Base-by-base conservation (phyloP, 441 rosid genomes). In the Erodium chrysanthum region DNA sequence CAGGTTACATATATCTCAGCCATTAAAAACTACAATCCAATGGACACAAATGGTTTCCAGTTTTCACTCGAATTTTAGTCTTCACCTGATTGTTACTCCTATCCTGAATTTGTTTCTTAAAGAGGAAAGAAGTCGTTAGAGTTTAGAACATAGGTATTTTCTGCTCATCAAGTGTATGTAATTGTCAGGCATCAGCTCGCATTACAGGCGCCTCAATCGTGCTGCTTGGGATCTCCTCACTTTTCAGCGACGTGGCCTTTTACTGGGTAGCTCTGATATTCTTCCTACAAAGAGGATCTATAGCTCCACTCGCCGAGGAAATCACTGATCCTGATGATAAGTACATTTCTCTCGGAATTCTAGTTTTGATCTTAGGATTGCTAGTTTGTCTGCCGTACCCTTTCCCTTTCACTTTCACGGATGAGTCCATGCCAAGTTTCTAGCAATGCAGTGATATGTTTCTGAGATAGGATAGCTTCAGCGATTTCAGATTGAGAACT, bases 351-450 rank as follows among this genome's bases (percentile, higher is more conserved):
- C 79, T 90, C 60, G 97, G 97, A 35, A 68, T 89, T 42, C 17
- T 82, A 35, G 90, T 88, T 79, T 79, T 88, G 76, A 52, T 86
- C 14, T 78, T 86, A 62, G 92, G 96, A 54, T 81, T 88, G 82
- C 81, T 90, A 74, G 88, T 86, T 60, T 90, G 96, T 80, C 80
- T 89, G 68, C 94, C 96, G n/a, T 85, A 85, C 70, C 97, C 96
- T 50, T 84, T 91, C 70, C 87, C 96, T 69, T 88, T 92, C 78
- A 71, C 82, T 29, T 10, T 40, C 48, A 9, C n/a, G 11, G 82
- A 74, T 40, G 86, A 82, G 65, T 74, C 72, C 73, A 52, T 82
- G 67, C 25, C 80, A 35, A 75, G 71, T 75, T 80, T 85, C 73
- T 76, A 82, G 84, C 46, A 60, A 64, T 60, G 54, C 18, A 60